phyloP scores from a whole-genome alignment of 163 green algal species.

The Volvox carteri region DNA sequence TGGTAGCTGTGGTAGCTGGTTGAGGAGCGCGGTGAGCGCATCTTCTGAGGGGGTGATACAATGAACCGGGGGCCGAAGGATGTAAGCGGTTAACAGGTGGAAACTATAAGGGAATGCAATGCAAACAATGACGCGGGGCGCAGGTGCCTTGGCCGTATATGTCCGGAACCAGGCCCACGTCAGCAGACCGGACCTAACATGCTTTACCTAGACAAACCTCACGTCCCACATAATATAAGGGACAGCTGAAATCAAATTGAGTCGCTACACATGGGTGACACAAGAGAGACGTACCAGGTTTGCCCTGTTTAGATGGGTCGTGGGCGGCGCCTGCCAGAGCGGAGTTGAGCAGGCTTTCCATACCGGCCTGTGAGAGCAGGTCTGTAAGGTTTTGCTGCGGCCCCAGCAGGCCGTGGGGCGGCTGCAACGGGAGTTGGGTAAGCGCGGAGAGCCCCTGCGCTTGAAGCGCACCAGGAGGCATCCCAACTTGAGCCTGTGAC shows the following conservation, averaged over 20 bases:
- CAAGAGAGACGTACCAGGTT: conserved; percentile 4
- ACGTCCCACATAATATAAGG: too few relatives aligned
- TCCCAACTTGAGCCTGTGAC: background rate
- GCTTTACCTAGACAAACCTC: too few relatives aligned
- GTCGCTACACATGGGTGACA: too few relatives aligned
- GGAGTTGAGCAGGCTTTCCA: conserved; percentile 32
- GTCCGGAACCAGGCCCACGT: too few relatives aligned
- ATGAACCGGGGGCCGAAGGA: background rate
- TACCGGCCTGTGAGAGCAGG: background rate
- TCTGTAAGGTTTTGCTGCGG: conserved; percentile 7
- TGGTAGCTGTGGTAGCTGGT: background rate
- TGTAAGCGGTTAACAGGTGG: too few relatives aligned
- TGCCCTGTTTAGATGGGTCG: conserved; percentile 12
- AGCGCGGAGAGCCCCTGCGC: background rate
- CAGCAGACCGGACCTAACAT: too few relatives aligned
- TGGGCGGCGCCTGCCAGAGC: background rate
- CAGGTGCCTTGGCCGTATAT: too few relatives aligned
- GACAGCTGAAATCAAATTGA: too few relatives aligned
- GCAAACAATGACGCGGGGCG: too few relatives aligned
- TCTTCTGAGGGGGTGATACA: conserved; percentile 8
- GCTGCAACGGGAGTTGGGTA: conserved; percentile 16
- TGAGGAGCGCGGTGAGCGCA: conserved; percentile 10
- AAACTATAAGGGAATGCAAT: too few relatives aligned
- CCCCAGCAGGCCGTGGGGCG: background rate
- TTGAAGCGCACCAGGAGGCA: background rate